Percentiles rank a stretch among this genome's conserved stretches.
Evolutionary conservation across 306 rosid species (phyloP).

Genomic region (Cercis canadensis): DNA sequence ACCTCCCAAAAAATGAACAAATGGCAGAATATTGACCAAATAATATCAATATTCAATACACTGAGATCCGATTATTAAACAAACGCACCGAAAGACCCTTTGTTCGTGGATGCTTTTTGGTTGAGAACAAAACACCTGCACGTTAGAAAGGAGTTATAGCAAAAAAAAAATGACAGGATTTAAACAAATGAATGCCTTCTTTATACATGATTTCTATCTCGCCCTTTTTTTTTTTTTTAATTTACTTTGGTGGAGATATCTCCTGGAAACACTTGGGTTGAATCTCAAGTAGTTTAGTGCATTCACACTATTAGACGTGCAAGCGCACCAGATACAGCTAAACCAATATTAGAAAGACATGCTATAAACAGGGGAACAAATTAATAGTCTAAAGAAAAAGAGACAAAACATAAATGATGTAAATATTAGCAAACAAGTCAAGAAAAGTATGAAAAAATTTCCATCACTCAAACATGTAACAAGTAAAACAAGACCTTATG

Average conservation of each 20-base stretch:
- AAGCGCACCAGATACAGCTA: constrained; percentile 13
- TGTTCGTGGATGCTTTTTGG: constrained; percentile 90
- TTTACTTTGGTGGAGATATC: not conserved
- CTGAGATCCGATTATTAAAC: constrained; percentile 32
- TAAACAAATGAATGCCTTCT: too few relatives aligned
- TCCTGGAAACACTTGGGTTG: not conserved
- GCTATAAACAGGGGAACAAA: not conserved
- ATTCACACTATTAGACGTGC: constrained; percentile 6
- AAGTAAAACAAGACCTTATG: constrained; percentile 1
- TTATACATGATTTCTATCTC: not conserved
- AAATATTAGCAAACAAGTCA: constrained; percentile 2
- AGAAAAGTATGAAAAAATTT: not conserved
- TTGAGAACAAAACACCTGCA: constrained; percentile 90
- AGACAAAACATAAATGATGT: not conserved
- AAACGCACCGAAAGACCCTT: constrained; percentile 88
- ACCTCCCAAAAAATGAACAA: not conserved
- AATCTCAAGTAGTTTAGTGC: not conserved
- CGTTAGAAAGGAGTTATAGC: constrained; percentile 38
- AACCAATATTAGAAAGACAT: constrained; percentile 14
- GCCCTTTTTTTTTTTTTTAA: too few relatives aligned
- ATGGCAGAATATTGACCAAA: constrained; percentile 25
- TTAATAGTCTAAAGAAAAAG: constrained; percentile 17
- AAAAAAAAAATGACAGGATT: constrained; percentile 12
- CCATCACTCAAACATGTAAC: not conserved
- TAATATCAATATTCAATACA: constrained; percentile 27